These are phyloP conservation scores for Saturnispora bothae DNA, from an alignment of 805 yeast species.

Conservation along the genomic window DNA sequence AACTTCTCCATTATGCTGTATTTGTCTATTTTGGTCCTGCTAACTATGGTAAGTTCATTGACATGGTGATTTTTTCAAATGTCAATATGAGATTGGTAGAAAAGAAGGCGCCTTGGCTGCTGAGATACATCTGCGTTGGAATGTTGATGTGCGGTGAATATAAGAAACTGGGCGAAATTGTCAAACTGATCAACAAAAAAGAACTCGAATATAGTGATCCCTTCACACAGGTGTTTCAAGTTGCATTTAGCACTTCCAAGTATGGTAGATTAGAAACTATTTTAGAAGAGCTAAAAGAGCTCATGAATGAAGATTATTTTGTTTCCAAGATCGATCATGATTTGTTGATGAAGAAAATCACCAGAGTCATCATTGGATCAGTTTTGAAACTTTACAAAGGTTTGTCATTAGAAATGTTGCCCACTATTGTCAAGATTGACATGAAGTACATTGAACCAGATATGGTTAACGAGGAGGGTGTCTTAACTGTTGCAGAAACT, in stretches of 20 bases:
- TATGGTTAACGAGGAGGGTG: constrained; percentile 23
- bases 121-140: constrained; percentile 57
- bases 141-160: constrained; percentile 32
- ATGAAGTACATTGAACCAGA: constrained; percentile 8
- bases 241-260: constrained; percentile 48
- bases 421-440: constrained; percentile 11
- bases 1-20: constrained; percentile 62
- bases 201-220: constrained; percentile 58
- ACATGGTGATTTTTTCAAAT: constrained; percentile 42
- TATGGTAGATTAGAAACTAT: constrained; percentile 41
- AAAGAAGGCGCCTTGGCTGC: constrained; percentile 62
- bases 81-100: constrained; percentile 58
- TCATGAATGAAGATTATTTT: constrained; percentile 49
- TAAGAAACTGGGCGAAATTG: constrained; percentile 47
- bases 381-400: constrained; percentile 20
- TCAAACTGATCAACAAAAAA: constrained; percentile 50
- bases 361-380: constrained; percentile 17
- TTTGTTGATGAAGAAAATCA: constrained; percentile 18
- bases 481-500: constrained; percentile 15
- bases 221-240: constrained; percentile 44
- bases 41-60: constrained; percentile 38
- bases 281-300: constrained; percentile 36
- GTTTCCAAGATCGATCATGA: constrained; percentile 32
- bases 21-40: constrained; percentile 40
- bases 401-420: constrained; percentile 16